Evolutionary conservation across 78 protist species (phyloP), one percentile per base, ranked within the genome.

Genomic region (Monosiga brevicollis): DNA sequence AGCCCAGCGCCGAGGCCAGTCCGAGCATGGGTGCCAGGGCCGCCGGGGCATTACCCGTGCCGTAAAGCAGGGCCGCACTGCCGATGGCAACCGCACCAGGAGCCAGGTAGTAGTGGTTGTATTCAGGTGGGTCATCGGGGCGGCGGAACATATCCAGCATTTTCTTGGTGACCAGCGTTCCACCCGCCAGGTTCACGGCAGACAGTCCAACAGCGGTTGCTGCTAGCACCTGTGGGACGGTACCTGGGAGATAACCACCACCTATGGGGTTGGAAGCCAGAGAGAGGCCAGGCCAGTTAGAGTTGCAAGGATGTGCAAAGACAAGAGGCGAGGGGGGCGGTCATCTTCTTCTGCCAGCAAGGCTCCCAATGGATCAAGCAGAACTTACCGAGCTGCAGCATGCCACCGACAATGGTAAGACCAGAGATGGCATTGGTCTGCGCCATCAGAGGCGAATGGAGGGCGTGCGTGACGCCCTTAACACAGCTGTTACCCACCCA

Each of bases 361-460:
- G n/a, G n/a, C n/a, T n/a, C n/a, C n/a, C n/a, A n/a, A n/a, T n/a
- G n/a, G n/a, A n/a, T n/a, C n/a, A n/a, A n/a, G n/a, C n/a, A n/a
- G n/a, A n/a, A 87, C 92, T 85, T 88, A 81, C 80, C 79, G 43
- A 70, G 90, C 86, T 49, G 62, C 6, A 49, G 62, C 80, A 98
- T 40, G 38, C 99, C 99, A 9, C 98, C 98, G 36, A 92, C 88
- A 1, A 93, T 94, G 3, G 96, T 92, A 80, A 97, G 29, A 49
- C 62, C 99, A 34, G 97, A 92, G 79, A 98, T 87, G 77, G 99
- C 99, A 86, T 98, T 98, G 80, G 99, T 98, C 55, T 95, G 94
- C 0, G 97, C 76, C 99, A 98, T 97, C 35, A 98, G 90, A 23
- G 99, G 99, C 32, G 98, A 81, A 89, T 98, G 99, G 25, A 98